These are phyloP conservation scores for Claviceps cyperi DNA, from an alignment of 2,329 filamentous ascomycete genomes.

Conservation along the genomic window DNA sequence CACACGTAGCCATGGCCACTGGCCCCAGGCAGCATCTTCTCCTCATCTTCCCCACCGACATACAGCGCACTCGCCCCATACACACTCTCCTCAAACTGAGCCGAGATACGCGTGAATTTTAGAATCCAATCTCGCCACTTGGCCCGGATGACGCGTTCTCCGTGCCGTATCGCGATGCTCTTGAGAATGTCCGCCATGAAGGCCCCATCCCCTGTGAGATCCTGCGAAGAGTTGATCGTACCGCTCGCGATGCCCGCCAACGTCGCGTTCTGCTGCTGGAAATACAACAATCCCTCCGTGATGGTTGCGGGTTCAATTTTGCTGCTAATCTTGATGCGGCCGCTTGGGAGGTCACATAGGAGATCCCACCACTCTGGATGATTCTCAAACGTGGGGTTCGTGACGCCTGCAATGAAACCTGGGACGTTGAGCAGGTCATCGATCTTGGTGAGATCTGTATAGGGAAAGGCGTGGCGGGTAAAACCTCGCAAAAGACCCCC, in stretches of 20 bases:
- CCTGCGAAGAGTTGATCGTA: conserved; percentile 30
- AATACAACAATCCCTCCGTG: conserved; percentile 76
- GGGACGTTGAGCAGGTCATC: conserved; percentile 92
- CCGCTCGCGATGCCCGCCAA: conserved; percentile 35
- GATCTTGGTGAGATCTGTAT: conserved; percentile 94
- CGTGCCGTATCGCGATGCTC: conserved; percentile 73
- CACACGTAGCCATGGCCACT: conserved; percentile 91
- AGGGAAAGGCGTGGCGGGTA: conserved; percentile 90
- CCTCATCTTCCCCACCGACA: conserved; percentile 62
- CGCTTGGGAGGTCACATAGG: conserved; percentile 81
- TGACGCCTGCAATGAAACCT: conserved; percentile 94
- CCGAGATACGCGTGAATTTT: conserved; percentile 82
- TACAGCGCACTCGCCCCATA: conserved; percentile 86
- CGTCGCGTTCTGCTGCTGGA: conserved; percentile 62
- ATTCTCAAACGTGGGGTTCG: conserved; percentile 88
- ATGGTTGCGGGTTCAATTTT: conserved; percentile 67
- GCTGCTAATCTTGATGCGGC: conserved; percentile 86
- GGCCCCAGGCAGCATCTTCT: conserved; percentile 41
- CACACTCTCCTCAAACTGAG: conserved; percentile 88
- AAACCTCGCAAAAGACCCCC: conserved; percentile 88
- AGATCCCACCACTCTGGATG: conserved; percentile 98
- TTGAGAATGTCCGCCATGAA: conserved; percentile 81
- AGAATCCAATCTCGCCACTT: conserved; percentile 94
- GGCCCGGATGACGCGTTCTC: conserved; percentile 76
- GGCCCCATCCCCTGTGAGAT: conserved; percentile 70